Evolutionary conservation across 805 yeast species (phyloP), one percentile per base, ranked within the genome.

Genomic region (Maudiozyma pseudohumilis): DNA sequence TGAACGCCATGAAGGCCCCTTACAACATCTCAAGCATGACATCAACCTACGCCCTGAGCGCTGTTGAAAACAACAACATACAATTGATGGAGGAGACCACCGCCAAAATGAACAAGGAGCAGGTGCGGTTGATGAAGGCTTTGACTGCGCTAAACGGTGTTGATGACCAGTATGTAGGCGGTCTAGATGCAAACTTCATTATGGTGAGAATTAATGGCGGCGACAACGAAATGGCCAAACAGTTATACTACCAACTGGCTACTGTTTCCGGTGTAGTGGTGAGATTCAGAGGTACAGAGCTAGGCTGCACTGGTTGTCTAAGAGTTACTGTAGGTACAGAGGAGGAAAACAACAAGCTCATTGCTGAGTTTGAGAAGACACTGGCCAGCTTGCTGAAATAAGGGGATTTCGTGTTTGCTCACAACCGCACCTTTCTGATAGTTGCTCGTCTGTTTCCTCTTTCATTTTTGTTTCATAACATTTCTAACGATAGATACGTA

Each of bases 1-100:
- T 92, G 50, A 92, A 92, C 58, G 75, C 94, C 18, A 80, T 89
- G 81, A 92, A 92, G 57, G 95, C 94, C 26, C 98, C 98, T 2
- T 92, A 92, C 63, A 92, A 89, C 59, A 83, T 92, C 40, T 84
- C 95, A 7, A 72, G 86, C 10, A 65, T 82, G 46, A 77, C 97
- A 1, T 68, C 96, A 4, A 72, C 73, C 39, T 64, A 86, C 30
- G 96, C 95, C 0, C 41, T 67, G 19, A 71, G 88, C 43, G 94
- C 96, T 2, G 72, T 89, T 6, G 63, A 71, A 5, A 52, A 66
- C 3, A 69, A 67, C 9, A 80, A 85, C 22, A 55, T 88, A 34
- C 53, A 55, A 5, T 53, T 60, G 18, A 84, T 88, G 94, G 64
- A 72, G 50, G 40, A 50, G 2, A 69, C 66, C 35, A 80, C 80